Evolutionary conservation across 192 early-diverging fungal species (phyloP).

Genomic region (Linnemannia hyalina): DNA sequence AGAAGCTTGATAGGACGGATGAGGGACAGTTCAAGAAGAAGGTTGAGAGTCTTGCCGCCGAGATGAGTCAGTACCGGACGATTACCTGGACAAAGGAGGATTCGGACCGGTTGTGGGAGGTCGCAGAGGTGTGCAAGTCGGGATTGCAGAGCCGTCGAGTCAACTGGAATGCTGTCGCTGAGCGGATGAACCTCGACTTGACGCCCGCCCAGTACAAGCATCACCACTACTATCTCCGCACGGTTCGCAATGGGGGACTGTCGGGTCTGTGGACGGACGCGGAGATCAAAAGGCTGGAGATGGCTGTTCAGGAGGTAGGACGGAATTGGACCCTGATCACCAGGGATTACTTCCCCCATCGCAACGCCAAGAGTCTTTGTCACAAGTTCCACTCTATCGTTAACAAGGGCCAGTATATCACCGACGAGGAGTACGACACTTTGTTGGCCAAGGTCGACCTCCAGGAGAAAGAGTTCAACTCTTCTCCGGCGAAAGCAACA

Average conservation of each 20-base stretch:
- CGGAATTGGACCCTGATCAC: slow-evolving; percentile 29
- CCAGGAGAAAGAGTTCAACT: slow-evolving; percentile 21
- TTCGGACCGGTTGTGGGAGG: slow-evolving; percentile 33
- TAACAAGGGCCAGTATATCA: slow-evolving; percentile 25
- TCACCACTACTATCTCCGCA: slow-evolving; percentile 40
- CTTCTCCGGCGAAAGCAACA: background rate
- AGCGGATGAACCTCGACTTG: slow-evolving; percentile 11
- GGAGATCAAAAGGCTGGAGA: slow-evolving; percentile 28
- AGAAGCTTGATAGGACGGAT: background rate
- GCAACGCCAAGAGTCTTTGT: slow-evolving; percentile 42
- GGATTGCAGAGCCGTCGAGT: background rate
- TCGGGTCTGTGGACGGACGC: slow-evolving; percentile 19
- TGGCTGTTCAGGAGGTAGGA: slow-evolving; percentile 30
- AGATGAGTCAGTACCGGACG: background rate
- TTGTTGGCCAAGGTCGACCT: slow-evolving; percentile 27
- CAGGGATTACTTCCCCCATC: slow-evolving; percentile 19
- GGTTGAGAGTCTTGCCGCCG: slow-evolving; percentile 13
- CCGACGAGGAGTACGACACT: slow-evolving; percentile 31
- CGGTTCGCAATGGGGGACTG: background rate
- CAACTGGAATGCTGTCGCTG: slow-evolving; percentile 26
- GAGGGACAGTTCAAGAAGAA: background rate
- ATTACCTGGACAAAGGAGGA: slow-evolving; percentile 35
- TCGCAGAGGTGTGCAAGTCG: slow-evolving; percentile 9
- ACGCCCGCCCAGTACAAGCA: slow-evolving; percentile 30
- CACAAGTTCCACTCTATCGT: slow-evolving; percentile 38